Conservation (phyloP, 805 yeast genomes). For the Sugiyamaella marilandica region DNA sequence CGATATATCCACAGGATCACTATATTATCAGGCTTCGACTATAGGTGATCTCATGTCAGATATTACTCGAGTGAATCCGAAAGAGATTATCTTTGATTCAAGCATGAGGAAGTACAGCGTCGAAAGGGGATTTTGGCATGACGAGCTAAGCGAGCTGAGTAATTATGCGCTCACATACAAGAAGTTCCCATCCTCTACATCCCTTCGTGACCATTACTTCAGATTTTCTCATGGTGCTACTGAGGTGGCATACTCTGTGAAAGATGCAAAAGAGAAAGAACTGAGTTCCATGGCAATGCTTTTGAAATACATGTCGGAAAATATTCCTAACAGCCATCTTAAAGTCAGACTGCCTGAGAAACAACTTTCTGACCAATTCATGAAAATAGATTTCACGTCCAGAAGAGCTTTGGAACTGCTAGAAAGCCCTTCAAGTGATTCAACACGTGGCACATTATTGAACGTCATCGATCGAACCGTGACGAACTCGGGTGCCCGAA, state of each 20-base stretch:
- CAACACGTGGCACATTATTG: constrained; percentile 63
- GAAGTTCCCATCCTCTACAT: constrained; percentile 38
- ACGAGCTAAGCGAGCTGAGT: constrained; percentile 53
- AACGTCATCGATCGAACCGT: constrained; percentile 67
- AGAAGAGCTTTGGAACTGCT: constrained; percentile 53
- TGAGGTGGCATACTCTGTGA: constrained; percentile 19
- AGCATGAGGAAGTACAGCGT: constrained; percentile 27
- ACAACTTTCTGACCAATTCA: constrained; percentile 45
- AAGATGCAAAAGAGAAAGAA: constrained; percentile 34
- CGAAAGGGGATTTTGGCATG: constrained; percentile 49
- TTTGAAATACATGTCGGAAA: constrained; percentile 64
- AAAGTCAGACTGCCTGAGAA: constrained; percentile 64
- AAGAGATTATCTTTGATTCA: constrained; percentile 58
- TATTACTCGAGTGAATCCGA: constrained; percentile 71
- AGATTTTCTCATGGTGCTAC: constrained; percentile 37
- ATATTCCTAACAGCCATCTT: constrained; percentile 62
- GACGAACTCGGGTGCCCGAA: constrained; percentile 75
- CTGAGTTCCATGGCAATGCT: constrained; percentile 57
- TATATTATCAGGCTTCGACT: constrained; percentile 61
- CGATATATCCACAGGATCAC: constrained; percentile 79
- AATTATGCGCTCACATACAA: constrained; percentile 58
- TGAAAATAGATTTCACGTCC: constrained; percentile 67
- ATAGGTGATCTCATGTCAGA: constrained; percentile 62
- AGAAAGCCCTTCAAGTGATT: constrained; percentile 43
- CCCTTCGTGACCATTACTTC: constrained; percentile 35